Evolutionary conservation across 192 early-diverging fungal species (phyloP), one percentile per base, ranked within the genome.

Genomic region (Mortierella claussenii): DNA sequence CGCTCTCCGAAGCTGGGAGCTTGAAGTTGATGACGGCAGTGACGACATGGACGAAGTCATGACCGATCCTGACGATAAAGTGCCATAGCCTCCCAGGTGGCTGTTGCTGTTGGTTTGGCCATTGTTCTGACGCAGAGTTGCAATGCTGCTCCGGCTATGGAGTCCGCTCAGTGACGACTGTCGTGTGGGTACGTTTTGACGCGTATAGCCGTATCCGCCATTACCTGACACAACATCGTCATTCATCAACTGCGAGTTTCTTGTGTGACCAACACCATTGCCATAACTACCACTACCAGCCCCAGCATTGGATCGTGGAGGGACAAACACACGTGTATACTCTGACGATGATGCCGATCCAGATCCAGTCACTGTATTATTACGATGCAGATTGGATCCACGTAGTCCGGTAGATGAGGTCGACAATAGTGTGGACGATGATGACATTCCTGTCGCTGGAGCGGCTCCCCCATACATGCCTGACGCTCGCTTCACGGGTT

Each of bases 281-380:
- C 55, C 24, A 43, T 56, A 56, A 0, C 34, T 37, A 56, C 31
- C 20, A 20, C 20, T 48, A 3, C 30, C 17, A 3, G 45, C 28
- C 13, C 21, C 49, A 11, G 24, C 28, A 17, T 24, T 28, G n/a
- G 32, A 34, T 33, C 54, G 64, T 48, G 45, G 55, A 17, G 65
- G 55, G 18, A 42, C 47, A 42, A 43, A 68, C 27, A 57, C 65
- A 33, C 65, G 65, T 10, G 47, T 55, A 17, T 58, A 68, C 33
- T 68, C 65, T 0, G 65, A 43, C 5, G 34, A 49, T 2, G 65
- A 48, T 11, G 63, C 42, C 17, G 60, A 44, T 1, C 27, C n/a
- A 32, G 17, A 13, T 10, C 12, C 51, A 2, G 62, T 18, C 5
- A 11, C 23, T 21, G 53, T 36, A 18, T 15, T 2, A 23, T 17